A percentile compares a stretch with the other conserved stretches of the same genome.
Evolutionary conservation across 169 alveolate species (phyloP).

Genomic region (Plasmodium coatneyi): DNA sequence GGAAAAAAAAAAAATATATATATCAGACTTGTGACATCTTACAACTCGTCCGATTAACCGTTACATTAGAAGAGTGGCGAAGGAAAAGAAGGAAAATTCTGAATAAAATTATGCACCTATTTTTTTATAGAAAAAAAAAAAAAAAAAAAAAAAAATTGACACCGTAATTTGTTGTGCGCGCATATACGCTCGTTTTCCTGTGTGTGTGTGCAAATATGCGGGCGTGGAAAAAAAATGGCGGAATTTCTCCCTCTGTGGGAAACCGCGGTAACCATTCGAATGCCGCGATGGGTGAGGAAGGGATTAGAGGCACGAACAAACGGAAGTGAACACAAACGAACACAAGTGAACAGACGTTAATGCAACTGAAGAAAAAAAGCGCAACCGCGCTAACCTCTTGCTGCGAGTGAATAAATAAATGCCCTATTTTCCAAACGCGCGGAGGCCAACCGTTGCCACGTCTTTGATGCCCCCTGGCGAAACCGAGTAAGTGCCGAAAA

Average conservation of each 20-base stretch:
- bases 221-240: neutral
- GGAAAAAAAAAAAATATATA: neutral
- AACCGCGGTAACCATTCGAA: neutral
- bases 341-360: neutral
- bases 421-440: neutral
- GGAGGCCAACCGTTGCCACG: neutral
- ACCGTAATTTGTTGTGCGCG: slow-evolving; percentile 4
- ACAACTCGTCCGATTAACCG: neutral
- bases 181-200: neutral
- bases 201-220: slow-evolving; percentile 48
- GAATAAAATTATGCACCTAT: slow-evolving; percentile 21
- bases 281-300: neutral
- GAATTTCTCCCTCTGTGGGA: slow-evolving; percentile 5
- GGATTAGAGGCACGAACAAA: neutral
- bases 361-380: neutral
- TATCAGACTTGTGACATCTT: neutral
- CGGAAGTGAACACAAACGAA: neutral
- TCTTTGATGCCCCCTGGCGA: neutral
- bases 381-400: neutral
- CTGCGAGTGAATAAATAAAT: neutral
- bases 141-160: neutral
- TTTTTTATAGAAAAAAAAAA: slow-evolving; percentile 10
- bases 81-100: slow-evolving; percentile 1
- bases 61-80: neutral
- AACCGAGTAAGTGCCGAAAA: neutral